A percentile compares a stretch with the other conserved stretches of the same genome.
These are phyloP conservation scores for Gossypium davidsonii DNA, from an alignment of 441 rosid genomes.

Conservation along the genomic window DNA sequence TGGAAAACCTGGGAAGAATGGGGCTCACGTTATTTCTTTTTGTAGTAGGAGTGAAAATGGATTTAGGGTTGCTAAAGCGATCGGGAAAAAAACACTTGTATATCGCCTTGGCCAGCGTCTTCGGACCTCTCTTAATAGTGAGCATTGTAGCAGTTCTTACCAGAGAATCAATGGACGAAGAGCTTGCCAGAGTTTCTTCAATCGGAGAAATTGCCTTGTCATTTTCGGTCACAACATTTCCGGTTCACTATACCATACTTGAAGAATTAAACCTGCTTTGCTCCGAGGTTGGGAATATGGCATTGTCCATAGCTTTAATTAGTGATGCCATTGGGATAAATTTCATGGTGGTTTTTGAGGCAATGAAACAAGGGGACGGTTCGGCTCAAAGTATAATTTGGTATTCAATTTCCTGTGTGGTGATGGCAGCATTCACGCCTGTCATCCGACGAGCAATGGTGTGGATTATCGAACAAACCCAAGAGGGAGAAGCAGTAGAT, in stretches of 20 bases:
- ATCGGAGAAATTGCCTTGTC: constrained; percentile 31
- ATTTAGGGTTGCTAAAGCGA: constrained; percentile 29
- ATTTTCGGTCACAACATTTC: constrained; percentile 45
- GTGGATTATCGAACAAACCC: constrained; percentile 49
- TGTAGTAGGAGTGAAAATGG: constrained; percentile 51
- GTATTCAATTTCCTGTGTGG: constrained; percentile 25
- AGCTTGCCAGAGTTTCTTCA: constrained; percentile 24
- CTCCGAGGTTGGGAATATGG: constrained; percentile 69
- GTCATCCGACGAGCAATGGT: constrained; percentile 24
- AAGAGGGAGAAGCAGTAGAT: constrained; percentile 42
- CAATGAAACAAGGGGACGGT: constrained; percentile 34
- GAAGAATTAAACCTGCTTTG: constrained; percentile 58
- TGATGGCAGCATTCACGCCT: constrained; percentile 21
- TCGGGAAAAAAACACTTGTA: constrained; percentile 43
- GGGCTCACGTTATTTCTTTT: constrained; percentile 43
- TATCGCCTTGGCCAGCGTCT: constrained; percentile 29
- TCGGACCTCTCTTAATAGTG: constrained; percentile 22
- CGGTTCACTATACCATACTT: constrained; percentile 49
- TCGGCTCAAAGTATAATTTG: constrained; percentile 22
- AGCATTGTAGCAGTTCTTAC: constrained; percentile 10
- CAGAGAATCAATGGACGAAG: constrained; percentile 27
- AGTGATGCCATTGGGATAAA: constrained; percentile 34
- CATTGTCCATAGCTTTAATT: constrained; percentile 42
- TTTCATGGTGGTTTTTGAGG: constrained; percentile 36
- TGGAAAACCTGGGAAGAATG: constrained; percentile 41